Conservation (phyloP, 768 basidiomycete genomes). For the Panaeolus cyanescens region DNA sequence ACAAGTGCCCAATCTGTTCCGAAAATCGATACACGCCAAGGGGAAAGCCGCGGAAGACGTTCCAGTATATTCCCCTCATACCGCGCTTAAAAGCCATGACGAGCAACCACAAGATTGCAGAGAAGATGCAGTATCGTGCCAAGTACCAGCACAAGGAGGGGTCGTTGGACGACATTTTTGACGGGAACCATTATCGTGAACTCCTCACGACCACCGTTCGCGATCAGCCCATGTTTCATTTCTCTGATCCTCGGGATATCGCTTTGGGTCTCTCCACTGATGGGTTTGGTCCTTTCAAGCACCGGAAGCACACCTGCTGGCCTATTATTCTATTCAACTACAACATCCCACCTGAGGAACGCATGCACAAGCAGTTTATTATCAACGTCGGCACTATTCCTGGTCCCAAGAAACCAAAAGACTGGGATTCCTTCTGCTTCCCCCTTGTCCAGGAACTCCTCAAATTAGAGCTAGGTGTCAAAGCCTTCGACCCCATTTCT, state of each 20-base stretch:
- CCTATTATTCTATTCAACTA: constrained; percentile 42
- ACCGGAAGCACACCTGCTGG: constrained; percentile 33
- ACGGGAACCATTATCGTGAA: constrained; percentile 29
- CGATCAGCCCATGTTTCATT: constrained; percentile 29
- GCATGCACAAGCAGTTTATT: constrained; percentile 34
- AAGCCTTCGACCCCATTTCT: constrained; percentile 22
- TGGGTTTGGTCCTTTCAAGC: constrained; percentile 41
- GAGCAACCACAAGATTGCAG: constrained; percentile 16
- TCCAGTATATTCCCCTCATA: constrained; percentile 35
- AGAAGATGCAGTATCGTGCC: constrained; percentile 24
- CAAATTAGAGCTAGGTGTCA: constrained; percentile 33
- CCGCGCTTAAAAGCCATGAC: constrained; percentile 24
- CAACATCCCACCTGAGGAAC: constrained; percentile 31
- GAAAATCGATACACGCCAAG: constrained; percentile 7
- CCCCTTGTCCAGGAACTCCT: constrained; percentile 41
- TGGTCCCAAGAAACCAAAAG: too few relatives aligned
- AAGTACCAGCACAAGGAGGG: constrained; percentile 20
- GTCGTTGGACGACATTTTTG: constrained; percentile 35
- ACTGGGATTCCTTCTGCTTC: too few relatives aligned
- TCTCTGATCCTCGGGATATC: constrained; percentile 38
- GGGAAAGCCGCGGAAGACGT: constrained; percentile 26
- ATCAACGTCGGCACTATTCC: too few relatives aligned
- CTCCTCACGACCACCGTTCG: constrained; percentile 24
- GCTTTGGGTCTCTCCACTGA: constrained; percentile 44
- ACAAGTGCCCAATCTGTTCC: constrained; percentile 36